Conservation (phyloP, 2,329 filamentous ascomycete species). For the Fusarium annulatum region DNA sequence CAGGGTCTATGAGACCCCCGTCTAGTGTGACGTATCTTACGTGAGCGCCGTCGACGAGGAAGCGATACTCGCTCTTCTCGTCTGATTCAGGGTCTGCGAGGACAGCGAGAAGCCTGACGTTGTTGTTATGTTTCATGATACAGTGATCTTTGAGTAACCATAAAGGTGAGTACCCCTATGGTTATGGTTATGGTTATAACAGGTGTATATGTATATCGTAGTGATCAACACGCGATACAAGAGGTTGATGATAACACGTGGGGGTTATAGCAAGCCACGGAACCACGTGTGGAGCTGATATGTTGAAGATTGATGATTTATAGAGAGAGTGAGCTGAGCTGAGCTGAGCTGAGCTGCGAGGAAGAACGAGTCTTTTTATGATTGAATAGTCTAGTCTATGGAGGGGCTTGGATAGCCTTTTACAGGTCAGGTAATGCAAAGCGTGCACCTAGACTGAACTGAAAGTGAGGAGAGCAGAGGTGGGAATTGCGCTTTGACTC, state of each 20-base stretch:
- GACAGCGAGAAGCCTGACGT: constrained; percentile 42
- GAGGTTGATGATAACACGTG: constrained; percentile 1
- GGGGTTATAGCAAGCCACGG: background rate
- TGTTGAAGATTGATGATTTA: background rate
- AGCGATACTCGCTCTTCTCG: constrained; percentile 51
- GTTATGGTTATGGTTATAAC: background rate
- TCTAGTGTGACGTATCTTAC: constrained; percentile 57
- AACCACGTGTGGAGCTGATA: background rate
- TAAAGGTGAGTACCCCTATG: background rate
- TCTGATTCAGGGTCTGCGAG: constrained; percentile 43
- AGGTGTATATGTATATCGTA: background rate
- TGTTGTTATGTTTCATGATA: constrained; percentile 33
- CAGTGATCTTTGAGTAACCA: background rate
- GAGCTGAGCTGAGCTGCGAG: background rate
- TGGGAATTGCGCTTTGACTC: constrained; percentile 25
- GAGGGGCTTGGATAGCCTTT: background rate
- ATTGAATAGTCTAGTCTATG: background rate
- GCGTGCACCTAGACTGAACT: background rate
- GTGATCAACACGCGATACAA: background rate
- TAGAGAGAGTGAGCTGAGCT: background rate
- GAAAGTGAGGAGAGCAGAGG: background rate
- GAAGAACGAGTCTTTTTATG: background rate
- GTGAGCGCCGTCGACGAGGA: constrained; percentile 50
- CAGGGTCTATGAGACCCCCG: constrained; percentile 46
- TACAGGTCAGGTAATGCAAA: background rate